These are phyloP conservation scores for Talaromyces trachyspermus DNA, from an alignment of 495 filamentous ascomycete species.

Conservation along the genomic window DNA sequence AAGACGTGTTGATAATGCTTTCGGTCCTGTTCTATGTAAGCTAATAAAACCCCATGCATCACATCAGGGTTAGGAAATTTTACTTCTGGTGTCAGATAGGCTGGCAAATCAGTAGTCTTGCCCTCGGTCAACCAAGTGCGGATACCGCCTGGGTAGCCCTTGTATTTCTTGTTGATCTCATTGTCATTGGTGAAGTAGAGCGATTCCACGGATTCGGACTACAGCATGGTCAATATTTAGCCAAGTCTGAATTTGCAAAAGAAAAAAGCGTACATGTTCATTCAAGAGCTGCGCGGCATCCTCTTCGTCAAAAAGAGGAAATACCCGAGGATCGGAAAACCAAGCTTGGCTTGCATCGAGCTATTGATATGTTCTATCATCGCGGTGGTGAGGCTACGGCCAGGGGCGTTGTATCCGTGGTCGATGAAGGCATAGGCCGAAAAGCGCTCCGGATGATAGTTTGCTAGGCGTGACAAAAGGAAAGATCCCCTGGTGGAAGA, in stretches of 20 bases:
- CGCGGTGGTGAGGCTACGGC: slow-evolving; percentile 18
- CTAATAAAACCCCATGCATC: neutral
- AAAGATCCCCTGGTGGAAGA: slow-evolving; percentile 16
- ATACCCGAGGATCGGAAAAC: slow-evolving; percentile 23
- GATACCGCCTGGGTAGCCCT: slow-evolving; percentile 16
- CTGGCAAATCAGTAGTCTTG: slow-evolving; percentile 11
- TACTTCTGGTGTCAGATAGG: slow-evolving; percentile 16
- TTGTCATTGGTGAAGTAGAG: slow-evolving; percentile 21
- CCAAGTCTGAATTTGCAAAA: neutral
- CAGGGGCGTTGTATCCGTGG: slow-evolving; percentile 19
- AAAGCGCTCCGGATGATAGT: slow-evolving; percentile 21
- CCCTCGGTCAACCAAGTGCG: slow-evolving; percentile 18
- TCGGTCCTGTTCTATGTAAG: slow-evolving; percentile 10
- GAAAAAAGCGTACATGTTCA: neutral
- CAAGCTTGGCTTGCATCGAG: slow-evolving; percentile 8
- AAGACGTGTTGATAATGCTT: slow-evolving; percentile 17
- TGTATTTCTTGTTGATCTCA: slow-evolving; percentile 12
- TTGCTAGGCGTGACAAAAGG: slow-evolving; percentile 21
- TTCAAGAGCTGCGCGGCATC: neutral
- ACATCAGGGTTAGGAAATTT: neutral
- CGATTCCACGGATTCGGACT: slow-evolving; percentile 20
- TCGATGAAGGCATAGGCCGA: slow-evolving; percentile 18
- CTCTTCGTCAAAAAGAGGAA: slow-evolving; percentile 16
- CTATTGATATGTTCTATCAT: slow-evolving; percentile 11
- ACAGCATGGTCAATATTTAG: neutral